These are phyloP conservation scores for Penicillium samsonianum DNA, from an alignment of 495 filamentous ascomycete species.

Conservation along the genomic window DNA sequence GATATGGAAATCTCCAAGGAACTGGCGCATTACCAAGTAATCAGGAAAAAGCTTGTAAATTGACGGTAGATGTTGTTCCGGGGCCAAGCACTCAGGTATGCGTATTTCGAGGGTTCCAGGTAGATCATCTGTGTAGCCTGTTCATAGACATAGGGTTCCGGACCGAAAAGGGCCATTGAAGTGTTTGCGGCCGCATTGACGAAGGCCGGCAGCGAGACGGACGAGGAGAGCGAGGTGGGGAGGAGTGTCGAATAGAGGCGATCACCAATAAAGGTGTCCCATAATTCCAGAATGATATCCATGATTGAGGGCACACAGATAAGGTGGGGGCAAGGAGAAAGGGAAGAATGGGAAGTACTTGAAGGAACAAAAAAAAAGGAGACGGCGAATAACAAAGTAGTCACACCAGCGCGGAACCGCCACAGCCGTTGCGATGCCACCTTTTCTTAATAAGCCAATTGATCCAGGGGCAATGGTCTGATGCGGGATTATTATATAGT, in stretches of 20 bases:
- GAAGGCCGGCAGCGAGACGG: slow-evolving; percentile 45
- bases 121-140: slow-evolving; percentile 72
- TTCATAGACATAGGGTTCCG: slow-evolving; percentile 60
- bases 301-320: slow-evolving; percentile 47
- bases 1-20: not conserved
- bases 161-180: slow-evolving; percentile 44
- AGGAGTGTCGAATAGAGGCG: slow-evolving; percentile 71
- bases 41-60: slow-evolving; percentile 70
- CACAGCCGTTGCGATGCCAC: slow-evolving; percentile 28
- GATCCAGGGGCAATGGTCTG: slow-evolving; percentile 4
- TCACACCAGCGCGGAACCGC: slow-evolving; percentile 48
- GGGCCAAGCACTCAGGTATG: slow-evolving; percentile 78
- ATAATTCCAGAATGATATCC: slow-evolving; percentile 88
- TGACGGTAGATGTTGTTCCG: slow-evolving; percentile 83
- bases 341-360: slow-evolving; percentile 3
- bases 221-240: slow-evolving; percentile 58
- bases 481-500: not conserved
- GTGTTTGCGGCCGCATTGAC: slow-evolving; percentile 42
- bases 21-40: slow-evolving; percentile 70
- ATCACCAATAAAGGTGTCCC: slow-evolving; percentile 84
- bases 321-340: not conserved
- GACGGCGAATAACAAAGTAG: slow-evolving; percentile 34
- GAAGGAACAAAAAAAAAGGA: slow-evolving; percentile 17
- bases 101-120: slow-evolving; percentile 71
- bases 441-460: slow-evolving; percentile 23